These are phyloP conservation scores for Aspergillus thermomutatus DNA, from an alignment of 2,329 filamentous ascomycete species.

Conservation along the genomic window DNA sequence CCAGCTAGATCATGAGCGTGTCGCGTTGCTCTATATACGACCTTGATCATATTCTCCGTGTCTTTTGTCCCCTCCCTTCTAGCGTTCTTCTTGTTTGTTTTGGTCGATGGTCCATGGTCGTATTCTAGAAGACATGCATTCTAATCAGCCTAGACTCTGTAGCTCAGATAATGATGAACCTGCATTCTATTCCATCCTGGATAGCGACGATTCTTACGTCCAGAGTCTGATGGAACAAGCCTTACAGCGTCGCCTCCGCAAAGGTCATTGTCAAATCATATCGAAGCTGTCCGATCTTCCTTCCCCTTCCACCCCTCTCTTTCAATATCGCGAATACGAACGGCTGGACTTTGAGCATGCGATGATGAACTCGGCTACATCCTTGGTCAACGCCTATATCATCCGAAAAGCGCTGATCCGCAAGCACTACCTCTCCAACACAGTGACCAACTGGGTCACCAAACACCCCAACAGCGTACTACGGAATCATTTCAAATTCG, in stretches of 20 bases:
- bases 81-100: constrained; percentile 9
- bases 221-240: constrained; percentile 78
- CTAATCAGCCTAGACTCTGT: constrained; percentile 34
- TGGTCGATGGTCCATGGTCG: constrained; percentile 7
- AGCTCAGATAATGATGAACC: constrained; percentile 34
- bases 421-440: constrained; percentile 88
- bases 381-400: constrained; percentile 82
- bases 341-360: constrained; percentile 78
- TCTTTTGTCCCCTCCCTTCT: background rate
- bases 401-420: constrained; percentile 95
- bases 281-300: constrained; percentile 48
- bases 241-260: constrained; percentile 61
- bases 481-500: constrained; percentile 67
- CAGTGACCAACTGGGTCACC: constrained; percentile 77
- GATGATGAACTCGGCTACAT: constrained; percentile 57
- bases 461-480: constrained; percentile 76
- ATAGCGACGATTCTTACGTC: constrained; percentile 86
- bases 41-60: constrained; percentile 25
- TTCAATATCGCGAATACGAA: constrained; percentile 88
- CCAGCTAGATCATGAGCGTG: constrained; percentile 23
- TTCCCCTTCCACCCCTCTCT: constrained; percentile 47
- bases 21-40: constrained; percentile 21
- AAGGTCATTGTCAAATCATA: constrained; percentile 54
- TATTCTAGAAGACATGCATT: constrained; percentile 17
- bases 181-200: constrained; percentile 66